phyloP scores from a whole-genome alignment of 1,139 yeast genomes.

The Diutina rugosa region DNA sequence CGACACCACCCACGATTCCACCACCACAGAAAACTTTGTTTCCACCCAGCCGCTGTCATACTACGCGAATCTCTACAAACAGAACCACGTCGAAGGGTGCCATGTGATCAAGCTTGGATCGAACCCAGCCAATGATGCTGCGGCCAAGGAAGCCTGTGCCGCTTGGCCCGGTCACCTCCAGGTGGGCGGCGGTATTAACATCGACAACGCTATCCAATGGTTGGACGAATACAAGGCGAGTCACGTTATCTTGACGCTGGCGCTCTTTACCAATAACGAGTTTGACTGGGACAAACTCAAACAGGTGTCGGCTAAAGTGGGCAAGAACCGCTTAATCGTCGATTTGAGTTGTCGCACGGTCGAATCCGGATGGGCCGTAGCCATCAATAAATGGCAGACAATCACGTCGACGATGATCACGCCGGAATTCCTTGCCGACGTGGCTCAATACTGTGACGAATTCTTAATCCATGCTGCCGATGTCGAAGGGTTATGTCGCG shows the following conservation, averaged over 20 bases:
- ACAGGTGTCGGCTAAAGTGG: constrained; percentile 36
- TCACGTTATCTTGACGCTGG: constrained; percentile 86
- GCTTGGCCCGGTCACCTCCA: constrained; percentile 72
- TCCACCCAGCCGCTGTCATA: constrained; percentile 63
- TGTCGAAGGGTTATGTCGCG: constrained; percentile 91
- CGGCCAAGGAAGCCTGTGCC: constrained; percentile 62
- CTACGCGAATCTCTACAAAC: constrained; percentile 61
- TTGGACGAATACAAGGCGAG: constrained; percentile 48
- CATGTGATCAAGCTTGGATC: constrained; percentile 90
- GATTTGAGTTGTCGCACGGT: constrained; percentile 76
- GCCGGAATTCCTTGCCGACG: constrained; percentile 34
- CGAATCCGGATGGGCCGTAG: constrained; percentile 63
- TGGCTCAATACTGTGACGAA: constrained; percentile 66
- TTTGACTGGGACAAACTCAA: constrained; percentile 45
- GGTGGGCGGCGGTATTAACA: constrained; percentile 86
- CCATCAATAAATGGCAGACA: constrained; percentile 96
- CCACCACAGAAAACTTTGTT: constrained; percentile 65
- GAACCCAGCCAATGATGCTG: constrained; percentile 59
- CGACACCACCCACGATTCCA: constrained; percentile 17
- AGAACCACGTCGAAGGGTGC: constrained; percentile 52
- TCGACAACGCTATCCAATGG: constrained; percentile 67
- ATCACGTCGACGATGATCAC: constrained; percentile 53
- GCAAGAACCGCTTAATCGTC: constrained; percentile 61
- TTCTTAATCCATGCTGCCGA: constrained; percentile 95
- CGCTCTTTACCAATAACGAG: constrained; percentile 54